These are phyloP conservation scores for Aureobasidium uvarum DNA, from an alignment of 2,329 filamentous ascomycete species.

Conservation along the genomic window DNA sequence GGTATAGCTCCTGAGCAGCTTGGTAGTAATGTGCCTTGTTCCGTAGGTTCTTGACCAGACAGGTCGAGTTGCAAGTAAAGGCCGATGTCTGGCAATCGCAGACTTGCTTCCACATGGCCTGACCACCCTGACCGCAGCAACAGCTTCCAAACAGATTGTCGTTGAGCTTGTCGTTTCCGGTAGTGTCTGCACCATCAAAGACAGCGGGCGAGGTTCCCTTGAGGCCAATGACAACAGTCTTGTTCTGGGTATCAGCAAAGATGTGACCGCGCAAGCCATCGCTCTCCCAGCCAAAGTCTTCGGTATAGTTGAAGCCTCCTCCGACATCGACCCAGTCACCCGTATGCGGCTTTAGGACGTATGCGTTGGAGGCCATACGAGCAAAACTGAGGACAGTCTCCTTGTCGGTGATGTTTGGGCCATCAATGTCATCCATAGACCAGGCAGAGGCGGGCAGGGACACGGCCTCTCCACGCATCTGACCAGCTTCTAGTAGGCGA, in stretches of 20 bases:
- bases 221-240: constrained; percentile 83
- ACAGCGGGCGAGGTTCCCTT: constrained; percentile 85
- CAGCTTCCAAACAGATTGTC: constrained; percentile 98
- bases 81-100: constrained; percentile 88
- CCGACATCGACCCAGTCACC: constrained; percentile 83
- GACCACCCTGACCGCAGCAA: constrained; percentile 91
- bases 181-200: constrained; percentile 95
- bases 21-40: constrained; percentile 91
- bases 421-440: constrained; percentile 74
- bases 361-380: constrained; percentile 85
- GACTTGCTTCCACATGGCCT: constrained; percentile 84
- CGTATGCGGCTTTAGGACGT: constrained; percentile 68
- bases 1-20: constrained; percentile 82
- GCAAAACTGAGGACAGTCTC: constrained; percentile 80
- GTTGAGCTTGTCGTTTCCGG: constrained; percentile 95
- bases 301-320: constrained; percentile 76
- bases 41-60: constrained; percentile 69
- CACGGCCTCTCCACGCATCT: constrained; percentile 65
- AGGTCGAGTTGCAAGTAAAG: constrained; percentile 90
- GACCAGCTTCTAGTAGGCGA: constrained; percentile 69
- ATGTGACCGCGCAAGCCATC: constrained; percentile 91
- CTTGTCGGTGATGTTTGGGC: constrained; percentile 82
- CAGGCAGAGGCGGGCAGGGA: constrained; percentile 72
- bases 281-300: constrained; percentile 86
- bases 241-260: constrained; percentile 81